phyloP scores from a whole-genome alignment of 768 basidiomycete genomes.

The Mycena sanguinolenta region DNA sequence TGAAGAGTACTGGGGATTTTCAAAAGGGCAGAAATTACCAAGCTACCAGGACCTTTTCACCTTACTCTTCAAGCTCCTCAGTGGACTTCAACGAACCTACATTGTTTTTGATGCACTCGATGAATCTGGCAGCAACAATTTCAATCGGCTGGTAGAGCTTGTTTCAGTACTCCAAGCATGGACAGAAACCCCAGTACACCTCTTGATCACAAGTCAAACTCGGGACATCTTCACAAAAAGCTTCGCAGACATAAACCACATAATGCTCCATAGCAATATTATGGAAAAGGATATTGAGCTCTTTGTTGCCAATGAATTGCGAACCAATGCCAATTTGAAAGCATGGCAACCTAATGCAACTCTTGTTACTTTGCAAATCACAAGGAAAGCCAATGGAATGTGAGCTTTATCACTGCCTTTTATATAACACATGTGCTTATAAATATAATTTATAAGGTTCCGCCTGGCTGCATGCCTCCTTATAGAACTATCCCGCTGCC shows the following conservation, averaged over 20 bases:
- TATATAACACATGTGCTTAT: no score
- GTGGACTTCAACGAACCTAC: not conserved
- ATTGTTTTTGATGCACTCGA: not conserved
- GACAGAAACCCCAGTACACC: not conserved
- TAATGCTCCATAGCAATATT: not conserved
- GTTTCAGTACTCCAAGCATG: not conserved
- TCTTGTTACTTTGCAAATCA: no score
- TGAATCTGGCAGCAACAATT: not conserved
- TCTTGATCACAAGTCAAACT: conserved; percentile 14
- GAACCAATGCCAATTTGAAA: not conserved
- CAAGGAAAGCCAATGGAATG: not conserved
- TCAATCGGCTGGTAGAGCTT: not conserved
- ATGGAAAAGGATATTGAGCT: not conserved
- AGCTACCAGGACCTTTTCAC: not conserved
- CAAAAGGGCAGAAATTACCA: conserved; percentile 11
- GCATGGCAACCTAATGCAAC: not conserved
- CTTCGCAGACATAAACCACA: not conserved
- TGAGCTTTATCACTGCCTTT: not conserved
- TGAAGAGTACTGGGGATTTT: not conserved
- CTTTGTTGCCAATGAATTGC: not conserved
- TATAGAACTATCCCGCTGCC: not conserved
- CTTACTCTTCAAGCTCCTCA: not conserved
- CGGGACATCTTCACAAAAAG: not conserved
- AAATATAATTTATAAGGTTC: not conserved
- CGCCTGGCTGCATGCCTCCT: not conserved